These are phyloP conservation scores for Xylaria castorea DNA, from an alignment of 495 filamentous ascomycete species.

Conservation along the genomic window DNA sequence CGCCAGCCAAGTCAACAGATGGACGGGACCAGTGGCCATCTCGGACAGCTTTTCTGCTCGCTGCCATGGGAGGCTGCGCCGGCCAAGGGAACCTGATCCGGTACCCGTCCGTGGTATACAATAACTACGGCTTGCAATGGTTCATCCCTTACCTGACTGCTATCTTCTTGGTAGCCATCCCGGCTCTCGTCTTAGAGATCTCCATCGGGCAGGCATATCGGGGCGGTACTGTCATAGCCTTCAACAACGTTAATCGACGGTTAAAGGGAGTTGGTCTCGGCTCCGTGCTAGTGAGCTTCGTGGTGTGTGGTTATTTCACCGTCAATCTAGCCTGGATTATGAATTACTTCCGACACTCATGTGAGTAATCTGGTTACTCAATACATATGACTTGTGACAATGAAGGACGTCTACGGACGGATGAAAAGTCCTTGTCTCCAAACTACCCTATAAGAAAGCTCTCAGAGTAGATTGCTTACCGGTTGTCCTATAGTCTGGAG, in stretches of 20 bases:
- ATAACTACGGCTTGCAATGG: conserved; percentile 35
- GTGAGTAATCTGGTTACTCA: conserved; percentile 18
- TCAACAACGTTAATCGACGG: conserved; percentile 47
- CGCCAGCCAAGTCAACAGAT: conserved; percentile 24
- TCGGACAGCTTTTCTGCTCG: conserved; percentile 26
- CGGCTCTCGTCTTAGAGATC: conserved; percentile 54
- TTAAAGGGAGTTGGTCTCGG: conserved; percentile 48
- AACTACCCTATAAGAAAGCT: background rate
- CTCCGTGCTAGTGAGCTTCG: conserved; percentile 44
- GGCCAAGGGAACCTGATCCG: conserved; percentile 28
- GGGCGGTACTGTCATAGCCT: conserved; percentile 48
- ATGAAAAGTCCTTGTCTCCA: background rate
- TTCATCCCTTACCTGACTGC: conserved; percentile 45
- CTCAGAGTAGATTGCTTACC: background rate
- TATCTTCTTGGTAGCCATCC: conserved; percentile 52
- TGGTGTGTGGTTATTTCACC: conserved; percentile 48
- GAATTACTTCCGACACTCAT: conserved; percentile 51
- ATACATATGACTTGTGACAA: background rate
- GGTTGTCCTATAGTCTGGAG: conserved; percentile 26
- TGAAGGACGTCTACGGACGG: no score
- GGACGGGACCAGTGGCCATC: conserved; percentile 31
- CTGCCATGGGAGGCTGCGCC: conserved; percentile 25
- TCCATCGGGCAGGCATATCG: conserved; percentile 51
- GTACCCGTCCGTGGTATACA: conserved; percentile 26
- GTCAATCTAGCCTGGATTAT: conserved; percentile 53